Evolutionary conservation across 129 eudicot species (phyloP), one percentile per base, ranked within the genome.

Genomic region (Pseudognaphalium luteoalbum): DNA sequence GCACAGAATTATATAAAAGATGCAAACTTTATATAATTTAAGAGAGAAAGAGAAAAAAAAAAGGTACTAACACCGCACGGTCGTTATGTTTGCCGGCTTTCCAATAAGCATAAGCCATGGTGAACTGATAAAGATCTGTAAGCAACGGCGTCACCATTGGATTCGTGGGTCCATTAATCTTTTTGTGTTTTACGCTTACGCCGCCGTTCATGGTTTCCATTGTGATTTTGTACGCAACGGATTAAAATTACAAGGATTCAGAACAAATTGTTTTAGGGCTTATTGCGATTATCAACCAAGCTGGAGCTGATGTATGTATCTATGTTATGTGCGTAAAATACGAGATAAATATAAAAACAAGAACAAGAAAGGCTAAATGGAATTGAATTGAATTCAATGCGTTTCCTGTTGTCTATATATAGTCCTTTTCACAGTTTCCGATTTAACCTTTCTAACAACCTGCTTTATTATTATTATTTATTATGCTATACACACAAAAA

Each of bases 81-180:
- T 93, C 98, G 47, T 87, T 88, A 54, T 93, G 97, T 78, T 93
- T 93, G 83, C 90, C 93, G 66, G 98, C 97, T 93, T 88, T 93
- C 98, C 98, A 93, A 79, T 93, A 93, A 80, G 98, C 98, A 81
- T 93, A 93, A 54, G 97, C 98, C 98, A 93, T 93, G 63, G 98
- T 93, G 84, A 86, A 90, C 87, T 93, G 98, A 76, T 93, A 93
- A 72, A 90, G 97, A 87, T 93, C 98, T 25, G 93, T 90, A 33
- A 93, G 86, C 15, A 93, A 86, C 58, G 98, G 98, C 30, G 97
- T 93, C 72, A 90, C 98, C 98, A 93, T 93, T 44, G 97, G 97
- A 88, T 93, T 93, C 73, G 98, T 93, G 10, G 98, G 98, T 0
- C 96, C 89, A 14, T 62, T 39, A 30, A 92, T 89, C 60, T 12